Evolutionary conservation across 345 rosid species (phyloP).

Genomic region (Cardamine occulta): DNA sequence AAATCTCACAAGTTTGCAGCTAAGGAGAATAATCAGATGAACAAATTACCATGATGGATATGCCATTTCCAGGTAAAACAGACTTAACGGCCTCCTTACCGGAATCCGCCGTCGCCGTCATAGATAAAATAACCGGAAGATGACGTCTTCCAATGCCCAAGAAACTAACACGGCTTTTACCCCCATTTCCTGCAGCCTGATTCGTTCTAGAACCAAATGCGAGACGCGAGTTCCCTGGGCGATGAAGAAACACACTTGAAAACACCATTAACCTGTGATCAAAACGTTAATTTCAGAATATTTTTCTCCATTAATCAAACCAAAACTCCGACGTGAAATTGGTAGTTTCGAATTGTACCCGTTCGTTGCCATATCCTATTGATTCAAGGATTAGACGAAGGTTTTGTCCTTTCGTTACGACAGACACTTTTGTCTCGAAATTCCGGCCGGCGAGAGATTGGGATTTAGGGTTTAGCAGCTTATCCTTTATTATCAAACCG

Average conservation of each 20-base stretch:
- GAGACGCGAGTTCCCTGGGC: conserved; percentile 5
- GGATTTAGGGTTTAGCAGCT: conserved; percentile 32
- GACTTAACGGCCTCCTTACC: conserved; percentile 37
- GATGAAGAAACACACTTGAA: conserved; percentile 37
- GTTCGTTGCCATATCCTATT: conserved; percentile 37
- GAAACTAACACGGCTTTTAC: conserved; percentile 32
- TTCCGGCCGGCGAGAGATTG: conserved; percentile 36
- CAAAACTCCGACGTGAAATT: not conserved
- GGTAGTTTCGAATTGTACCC: conserved; percentile 27
- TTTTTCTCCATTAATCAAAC: conserved; percentile 13
- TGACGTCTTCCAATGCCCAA: conserved; percentile 14
- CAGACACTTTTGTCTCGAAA: conserved; percentile 15
- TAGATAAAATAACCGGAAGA: conserved; percentile 39
- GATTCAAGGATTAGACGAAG: conserved; percentile 16
- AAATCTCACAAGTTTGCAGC: not conserved
- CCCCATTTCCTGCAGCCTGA: conserved; percentile 1
- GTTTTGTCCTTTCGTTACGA: conserved; percentile 10
- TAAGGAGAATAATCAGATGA: not conserved
- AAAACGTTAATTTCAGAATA: not conserved
- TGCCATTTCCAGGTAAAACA: conserved; percentile 37
- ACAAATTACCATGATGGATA: conserved; percentile 54
- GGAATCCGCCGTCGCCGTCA: conserved; percentile 44
- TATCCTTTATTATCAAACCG: conserved; percentile 16
- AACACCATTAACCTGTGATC: conserved; percentile 44
- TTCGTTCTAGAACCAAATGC: conserved; percentile 38